A percentile compares a stretch with the other conserved stretches of the same genome.
These are phyloP conservation scores for Nematodospora valgi DNA, from an alignment of 805 yeast genomes.

Conservation along the genomic window DNA sequence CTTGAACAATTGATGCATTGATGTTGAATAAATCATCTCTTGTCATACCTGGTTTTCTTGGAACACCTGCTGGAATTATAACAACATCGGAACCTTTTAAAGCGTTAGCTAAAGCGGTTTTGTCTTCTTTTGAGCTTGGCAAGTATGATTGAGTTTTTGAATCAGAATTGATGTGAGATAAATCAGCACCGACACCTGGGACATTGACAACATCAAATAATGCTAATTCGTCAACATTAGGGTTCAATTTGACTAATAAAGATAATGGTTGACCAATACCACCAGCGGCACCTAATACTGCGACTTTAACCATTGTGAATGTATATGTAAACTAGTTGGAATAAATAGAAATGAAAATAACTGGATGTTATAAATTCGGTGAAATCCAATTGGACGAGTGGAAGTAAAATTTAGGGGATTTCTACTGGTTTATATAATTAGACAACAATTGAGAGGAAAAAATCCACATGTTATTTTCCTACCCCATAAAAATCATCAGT, in stretches of 20 bases:
- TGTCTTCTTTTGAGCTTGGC: conserved; percentile 52
- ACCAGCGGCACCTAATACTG: conserved; percentile 90
- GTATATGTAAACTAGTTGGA: background rate
- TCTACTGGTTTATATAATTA: too few species aligned
- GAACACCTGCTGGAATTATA: conserved; percentile 81
- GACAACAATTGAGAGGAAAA: too few species aligned
- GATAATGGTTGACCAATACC: conserved; percentile 95
- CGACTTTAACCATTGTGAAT: conserved; percentile 57
- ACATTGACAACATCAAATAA: conserved; percentile 81
- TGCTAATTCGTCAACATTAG: conserved; percentile 60
- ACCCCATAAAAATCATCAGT: too few species aligned
- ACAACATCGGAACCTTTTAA: conserved; percentile 47
- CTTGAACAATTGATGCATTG: conserved; percentile 77
- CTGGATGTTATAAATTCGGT: too few species aligned
- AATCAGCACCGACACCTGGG: conserved; percentile 86
- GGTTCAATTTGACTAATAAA: conserved; percentile 69
- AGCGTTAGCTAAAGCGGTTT: conserved; percentile 43
- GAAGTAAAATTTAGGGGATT: too few species aligned
- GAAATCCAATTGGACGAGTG: too few species aligned
- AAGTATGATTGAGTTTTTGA: conserved; percentile 57
- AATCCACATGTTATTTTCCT: too few species aligned
- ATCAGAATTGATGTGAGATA: conserved; percentile 76
- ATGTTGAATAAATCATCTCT: conserved; percentile 84
- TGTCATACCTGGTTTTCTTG: conserved; percentile 94
- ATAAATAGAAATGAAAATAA: too few species aligned